Base-by-base conservation (phyloP, 208 protist species). In the Wallacemonas sp. region DNA sequence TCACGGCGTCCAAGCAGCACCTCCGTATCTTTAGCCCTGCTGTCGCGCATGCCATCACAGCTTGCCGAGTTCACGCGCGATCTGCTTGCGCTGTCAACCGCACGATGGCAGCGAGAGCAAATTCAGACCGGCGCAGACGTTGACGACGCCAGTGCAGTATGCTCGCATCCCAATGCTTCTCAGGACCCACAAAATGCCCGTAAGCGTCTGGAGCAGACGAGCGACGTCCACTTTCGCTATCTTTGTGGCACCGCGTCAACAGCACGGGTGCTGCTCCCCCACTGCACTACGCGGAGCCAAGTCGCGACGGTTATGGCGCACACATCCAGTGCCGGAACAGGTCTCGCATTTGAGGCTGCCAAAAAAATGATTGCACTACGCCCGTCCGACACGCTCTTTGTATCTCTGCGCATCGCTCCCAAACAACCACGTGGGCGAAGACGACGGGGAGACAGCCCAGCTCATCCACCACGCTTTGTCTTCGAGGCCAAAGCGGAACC, bases 291-390 rank as follows among this genome's bases (percentile, higher is more conserved):
- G 0, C 74, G 54, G 9, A 70, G 72, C 46, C 68, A 83, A 39
- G 68, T 82, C 0, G 64, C 55, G 1, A 68, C 69, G 3, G 54
- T 88, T 1, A 84, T 93, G 79, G 70, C 62, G 8, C 69, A 81
- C 61, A 83, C 83, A 1, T 48, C 46, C 16, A 39, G 61, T 14
- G 72, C 72, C 1, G 61, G 69, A 11, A 2, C 68, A 11, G 4
- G 9, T 12, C 4, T 72, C n/a, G 46, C 72, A 1, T 65, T 88
- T 12, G 30, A 58, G 16, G 74, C 68, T n/a, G 61, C 80, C n/a
- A 39, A 16, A 36, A 41, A 46, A 9, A 16, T 74, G 1, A 27
- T 70, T 19, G 21, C 23, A 19, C 6, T 61, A 12, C 60, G 70
- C 27, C 36, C 57, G 2, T 52, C 54, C 0, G 76, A 75, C 11